Conservation (phyloP, 1,284 basidiomycete species). For the Tetrapyrgos nigripes region DNA sequence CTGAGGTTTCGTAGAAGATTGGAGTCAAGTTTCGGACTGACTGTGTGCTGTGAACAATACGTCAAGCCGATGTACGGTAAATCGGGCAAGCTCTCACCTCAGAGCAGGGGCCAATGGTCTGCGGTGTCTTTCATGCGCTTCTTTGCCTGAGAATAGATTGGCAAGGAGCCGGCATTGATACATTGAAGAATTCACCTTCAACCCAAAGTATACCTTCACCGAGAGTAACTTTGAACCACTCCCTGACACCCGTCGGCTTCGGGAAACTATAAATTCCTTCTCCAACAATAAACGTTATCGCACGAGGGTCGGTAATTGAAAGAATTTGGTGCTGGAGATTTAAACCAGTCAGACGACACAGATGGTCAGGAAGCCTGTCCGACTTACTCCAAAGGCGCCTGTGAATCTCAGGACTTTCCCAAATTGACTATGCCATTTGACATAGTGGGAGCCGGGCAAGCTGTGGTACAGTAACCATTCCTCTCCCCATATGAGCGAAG, state of each 20-base stretch:
- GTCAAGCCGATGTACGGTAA: constrained; percentile 1
- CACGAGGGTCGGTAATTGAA: constrained; percentile 57
- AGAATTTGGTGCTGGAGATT: constrained; percentile 54
- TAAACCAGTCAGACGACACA: constrained; percentile 2
- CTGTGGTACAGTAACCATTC: constrained; percentile 58
- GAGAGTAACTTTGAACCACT: constrained; percentile 62
- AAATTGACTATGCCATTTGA: constrained; percentile 55
- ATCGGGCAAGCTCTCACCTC: constrained; percentile 42
- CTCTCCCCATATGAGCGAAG: constrained; percentile 62
- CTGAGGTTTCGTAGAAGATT: constrained; percentile 57
- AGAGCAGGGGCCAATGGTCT: constrained; percentile 58
- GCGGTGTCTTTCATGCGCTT: constrained; percentile 59
- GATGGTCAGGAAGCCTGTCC: constrained; percentile 3
- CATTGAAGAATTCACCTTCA: constrained; percentile 46
- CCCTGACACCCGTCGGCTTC: constrained; percentile 62
- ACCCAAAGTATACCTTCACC: constrained; percentile 69
- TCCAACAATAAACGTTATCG: constrained; percentile 58
- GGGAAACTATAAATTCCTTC: constrained; percentile 61
- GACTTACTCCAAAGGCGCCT: constrained; percentile 59
- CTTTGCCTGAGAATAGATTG: constrained; percentile 45
- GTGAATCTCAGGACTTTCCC: constrained; percentile 59
- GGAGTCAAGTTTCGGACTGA: constrained; percentile 55
- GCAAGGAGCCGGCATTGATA: background rate
- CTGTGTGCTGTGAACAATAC: constrained; percentile 43
- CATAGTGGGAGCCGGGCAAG: constrained; percentile 53